Evolutionary conservation across 129 eudicot genomes (phyloP).

Genomic region (Apium graveolens): DNA sequence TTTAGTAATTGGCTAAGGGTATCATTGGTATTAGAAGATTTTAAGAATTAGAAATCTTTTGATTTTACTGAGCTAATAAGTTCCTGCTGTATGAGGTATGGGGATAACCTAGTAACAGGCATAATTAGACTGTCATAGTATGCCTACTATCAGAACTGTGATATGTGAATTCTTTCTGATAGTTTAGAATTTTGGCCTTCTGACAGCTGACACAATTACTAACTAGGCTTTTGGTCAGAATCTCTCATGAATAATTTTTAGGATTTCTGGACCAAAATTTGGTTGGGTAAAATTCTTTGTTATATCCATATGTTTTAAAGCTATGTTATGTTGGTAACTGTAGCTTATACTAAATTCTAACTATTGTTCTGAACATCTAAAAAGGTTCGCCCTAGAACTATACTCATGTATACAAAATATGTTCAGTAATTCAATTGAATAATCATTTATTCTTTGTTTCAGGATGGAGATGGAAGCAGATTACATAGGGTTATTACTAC

Average conservation of each 20-base stretch:
- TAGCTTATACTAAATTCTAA: background rate
- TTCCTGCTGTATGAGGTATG: background rate
- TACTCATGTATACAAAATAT: too few species aligned
- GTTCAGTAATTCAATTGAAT: background rate
- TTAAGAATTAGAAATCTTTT: background rate
- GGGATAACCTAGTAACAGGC: background rate
- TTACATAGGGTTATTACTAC: constrained; percentile 69
- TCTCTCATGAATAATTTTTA: background rate
- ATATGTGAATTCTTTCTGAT: too few species aligned
- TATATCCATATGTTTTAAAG: background rate
- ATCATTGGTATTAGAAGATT: background rate
- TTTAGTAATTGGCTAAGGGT: background rate
- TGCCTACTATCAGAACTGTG: background rate
- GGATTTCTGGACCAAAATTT: background rate
- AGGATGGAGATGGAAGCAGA: constrained; percentile 98
- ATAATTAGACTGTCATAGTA: background rate
- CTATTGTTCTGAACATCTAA: too few species aligned
- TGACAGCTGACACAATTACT: background rate
- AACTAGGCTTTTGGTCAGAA: background rate
- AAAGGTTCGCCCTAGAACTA: too few species aligned
- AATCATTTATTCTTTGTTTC: background rate
- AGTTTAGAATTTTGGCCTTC: background rate
- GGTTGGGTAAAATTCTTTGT: background rate
- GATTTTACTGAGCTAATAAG: background rate
- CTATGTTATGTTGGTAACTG: background rate